These are phyloP conservation scores for Rhizopogon salebrosus DNA, from an alignment of 768 basidiomycete genomes.

Conservation along the genomic window DNA sequence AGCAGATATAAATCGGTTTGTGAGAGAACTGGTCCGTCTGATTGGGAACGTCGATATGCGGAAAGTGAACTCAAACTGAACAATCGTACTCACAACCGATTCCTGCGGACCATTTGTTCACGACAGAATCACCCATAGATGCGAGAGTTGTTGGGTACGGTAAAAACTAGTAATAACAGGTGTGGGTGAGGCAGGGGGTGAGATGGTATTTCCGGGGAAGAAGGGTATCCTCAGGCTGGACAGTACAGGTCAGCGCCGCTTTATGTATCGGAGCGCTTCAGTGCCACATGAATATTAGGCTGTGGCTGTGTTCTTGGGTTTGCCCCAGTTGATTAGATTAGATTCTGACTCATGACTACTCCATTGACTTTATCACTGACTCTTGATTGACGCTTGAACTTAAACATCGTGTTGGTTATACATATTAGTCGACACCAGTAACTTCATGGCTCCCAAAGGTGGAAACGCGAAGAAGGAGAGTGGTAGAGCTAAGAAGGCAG, in stretches of 20 bases:
- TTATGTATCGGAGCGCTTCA: slow-evolving; percentile 6
- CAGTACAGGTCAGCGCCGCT: neutral
- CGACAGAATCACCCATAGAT: slow-evolving; percentile 24
- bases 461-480: slow-evolving; percentile 90
- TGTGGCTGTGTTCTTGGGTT: slow-evolving; percentile 19
- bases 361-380: neutral
- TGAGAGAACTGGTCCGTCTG: slow-evolving; percentile 60
- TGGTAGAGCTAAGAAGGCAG: slow-evolving; percentile 86
- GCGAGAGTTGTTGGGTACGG: neutral
- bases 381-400: neutral
- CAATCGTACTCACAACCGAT: slow-evolving; percentile 25
- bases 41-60: slow-evolving; percentile 35
- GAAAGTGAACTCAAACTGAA: neutral
- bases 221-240: neutral
- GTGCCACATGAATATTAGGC: slow-evolving; percentile 3
- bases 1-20: slow-evolving; percentile 82
- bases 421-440: no score
- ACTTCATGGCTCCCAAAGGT: slow-evolving; percentile 72
- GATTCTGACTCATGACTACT: slow-evolving; percentile 13
- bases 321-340: slow-evolving; percentile 16
- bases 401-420: neutral
- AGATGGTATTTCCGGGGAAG: neutral
- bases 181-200: neutral
- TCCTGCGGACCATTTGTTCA: slow-evolving; percentile 31
- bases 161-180: neutral